Evolutionary conservation across 306 rosid species (phyloP).

Genomic region (Medicago lupulina): DNA sequence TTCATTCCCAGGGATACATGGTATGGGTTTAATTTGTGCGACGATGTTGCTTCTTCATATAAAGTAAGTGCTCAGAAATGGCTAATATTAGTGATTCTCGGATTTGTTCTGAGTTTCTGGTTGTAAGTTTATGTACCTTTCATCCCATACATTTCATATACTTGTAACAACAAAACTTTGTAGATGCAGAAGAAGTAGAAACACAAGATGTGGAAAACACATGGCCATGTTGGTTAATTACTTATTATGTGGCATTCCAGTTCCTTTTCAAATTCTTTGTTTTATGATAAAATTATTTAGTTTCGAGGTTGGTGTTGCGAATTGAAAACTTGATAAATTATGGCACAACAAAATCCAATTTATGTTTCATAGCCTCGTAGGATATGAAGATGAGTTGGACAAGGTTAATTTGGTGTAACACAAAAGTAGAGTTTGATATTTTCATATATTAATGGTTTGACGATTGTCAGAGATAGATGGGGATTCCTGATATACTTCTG

Average conservation of each 20-base stretch:
- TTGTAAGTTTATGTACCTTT: constrained; percentile 43
- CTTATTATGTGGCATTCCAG: neutral
- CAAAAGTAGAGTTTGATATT: neutral
- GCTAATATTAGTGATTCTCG: constrained; percentile 45
- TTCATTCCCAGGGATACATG: constrained; percentile 71
- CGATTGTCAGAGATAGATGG: too few species aligned
- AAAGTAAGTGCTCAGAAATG: constrained; percentile 37
- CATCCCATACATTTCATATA: constrained; percentile 1
- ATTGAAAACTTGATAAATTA: constrained; percentile 2
- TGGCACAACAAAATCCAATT: neutral
- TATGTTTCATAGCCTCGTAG: constrained; percentile 25
- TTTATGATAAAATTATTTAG: constrained; percentile 16
- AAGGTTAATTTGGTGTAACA: neutral
- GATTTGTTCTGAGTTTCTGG: constrained; percentile 46
- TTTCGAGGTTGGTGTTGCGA: constrained; percentile 27
- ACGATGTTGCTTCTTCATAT: constrained; percentile 54
- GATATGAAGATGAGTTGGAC: neutral
- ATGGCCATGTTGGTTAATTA: constrained; percentile 2
- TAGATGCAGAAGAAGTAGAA: constrained; percentile 1
- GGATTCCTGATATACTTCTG: too few species aligned
- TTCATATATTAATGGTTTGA: too few species aligned
- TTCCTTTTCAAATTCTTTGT: constrained; percentile 6
- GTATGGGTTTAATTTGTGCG: constrained; percentile 81
- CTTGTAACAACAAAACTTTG: constrained; percentile 32
- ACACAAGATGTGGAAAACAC: constrained; percentile 1